Percentiles rank a stretch among this genome's conserved stretches.
phyloP scores from a whole-genome alignment of 2,329 filamentous ascomycete genomes.

The Tolypocladium guangdongense region DNA sequence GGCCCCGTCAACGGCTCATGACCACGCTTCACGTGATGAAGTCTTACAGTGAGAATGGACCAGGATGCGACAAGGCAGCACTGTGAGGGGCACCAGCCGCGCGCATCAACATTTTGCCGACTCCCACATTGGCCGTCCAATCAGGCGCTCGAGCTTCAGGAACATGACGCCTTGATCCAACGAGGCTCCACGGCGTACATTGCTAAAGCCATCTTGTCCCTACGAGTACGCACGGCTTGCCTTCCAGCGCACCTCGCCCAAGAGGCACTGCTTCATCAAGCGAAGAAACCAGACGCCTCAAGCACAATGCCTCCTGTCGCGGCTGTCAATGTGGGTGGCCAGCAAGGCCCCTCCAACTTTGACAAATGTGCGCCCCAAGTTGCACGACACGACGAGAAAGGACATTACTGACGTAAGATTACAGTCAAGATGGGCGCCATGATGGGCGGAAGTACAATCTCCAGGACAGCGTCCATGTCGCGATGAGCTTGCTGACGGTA shows the following conservation, averaged over 20 bases:
- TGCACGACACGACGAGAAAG: background rate
- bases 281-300: background rate
- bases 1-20: constrained; percentile 17
- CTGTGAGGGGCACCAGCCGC: constrained; percentile 13
- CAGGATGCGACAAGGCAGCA: constrained; percentile 2
- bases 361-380: constrained; percentile 38
- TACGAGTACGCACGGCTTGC: background rate
- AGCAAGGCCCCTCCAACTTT: constrained; percentile 38
- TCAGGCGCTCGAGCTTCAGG: constrained; percentile 6
- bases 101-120: constrained; percentile 18
- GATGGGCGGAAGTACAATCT: constrained; percentile 91
- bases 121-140: constrained; percentile 11
- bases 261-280: background rate
- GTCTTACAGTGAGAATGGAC: constrained; percentile 13
- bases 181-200: background rate
- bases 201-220: background rate
- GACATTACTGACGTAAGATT: constrained; percentile 4
- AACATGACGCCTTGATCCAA: background rate
- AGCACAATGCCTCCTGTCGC: constrained; percentile 31
- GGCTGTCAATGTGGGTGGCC: constrained; percentile 24
- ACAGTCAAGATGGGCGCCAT: constrained; percentile 82
- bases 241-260: background rate
- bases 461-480: background rate
- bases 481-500: constrained; percentile 17
- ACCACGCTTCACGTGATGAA: constrained; percentile 23